Base-by-base conservation (phyloP, 306 rosid species). In the Cyamopsis tetragonoloba region DNA sequence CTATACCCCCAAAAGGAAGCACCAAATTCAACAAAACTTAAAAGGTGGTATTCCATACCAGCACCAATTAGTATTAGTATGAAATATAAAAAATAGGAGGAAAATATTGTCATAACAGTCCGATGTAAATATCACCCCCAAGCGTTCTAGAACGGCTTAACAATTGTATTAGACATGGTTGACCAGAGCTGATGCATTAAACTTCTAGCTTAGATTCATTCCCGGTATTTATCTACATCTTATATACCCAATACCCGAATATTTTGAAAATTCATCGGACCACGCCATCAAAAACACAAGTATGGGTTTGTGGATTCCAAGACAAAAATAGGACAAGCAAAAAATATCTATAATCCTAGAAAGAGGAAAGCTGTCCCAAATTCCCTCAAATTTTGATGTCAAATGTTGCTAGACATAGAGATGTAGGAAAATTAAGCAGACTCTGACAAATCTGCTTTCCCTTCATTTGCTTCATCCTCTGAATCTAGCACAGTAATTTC, bases 401-500 rank as follows among this genome's bases (percentile, higher is more conserved):
- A n/a, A 48, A 34, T 43, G 32, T 59, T 39, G 13, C 53, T 49
- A 38, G 24, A 19, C 49, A n/a, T n/a, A n/a, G n/a, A n/a, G n/a
- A n/a, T n/a, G n/a, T n/a, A n/a, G n/a, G n/a, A n/a, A n/a, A n/a
- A n/a, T n/a, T 59, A 72, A 3, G 42, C 12, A 68, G 74, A 68
- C 22, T 72, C 31, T 0, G 70, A 53, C 17, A 7, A 28, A 65
- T 59, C 70, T 27, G 30, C 28, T 27, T 50, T 72, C 60, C 38
- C 66, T 42, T 68, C 77, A 3, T 13, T 32, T 7, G 0, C 35
- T 48, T 66, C 82, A 15, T 83, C 84, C 17, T 85, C 95, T 55
- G 96, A 89, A 82, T 87, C 93, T 1, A 70, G 81, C 20, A 79
- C 42, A 8, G 77, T 79, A 51, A 59, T 5, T 59, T 84, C 84